Evolutionary conservation across 805 yeast species (phyloP), one percentile per base, ranked within the genome.

Genomic region (Grigorovia transvaalensis): DNA sequence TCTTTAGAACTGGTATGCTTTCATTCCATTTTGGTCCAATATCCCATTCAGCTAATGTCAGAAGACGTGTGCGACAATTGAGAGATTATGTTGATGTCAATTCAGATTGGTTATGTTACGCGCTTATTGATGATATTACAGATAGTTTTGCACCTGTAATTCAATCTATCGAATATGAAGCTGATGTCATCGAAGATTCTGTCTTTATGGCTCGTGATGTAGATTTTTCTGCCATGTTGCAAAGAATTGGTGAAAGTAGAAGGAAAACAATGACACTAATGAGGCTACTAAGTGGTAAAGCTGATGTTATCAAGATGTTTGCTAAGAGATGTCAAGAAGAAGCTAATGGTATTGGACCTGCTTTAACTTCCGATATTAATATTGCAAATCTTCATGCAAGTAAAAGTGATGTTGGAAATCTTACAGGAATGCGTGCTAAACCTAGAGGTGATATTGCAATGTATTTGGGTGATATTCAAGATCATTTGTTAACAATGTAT

Each of bases 271-370:
- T 91, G 97, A 84, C 95, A 0, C 70, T 91, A 62, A 82, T 90
- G 86, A 78, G 98, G 61, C 72, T 91, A 56, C 74, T 91, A 49
- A 82, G 91, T 44, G 96, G 96, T 56, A 91, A 91, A 66, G 97
- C 97, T 0, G 98, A 91, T 67, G 98, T 91, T 51, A 87, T 91
- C 62, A 85, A 86, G 60, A 90, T 89, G 95, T 88, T 91, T 73
- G 93, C 96, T 42, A 91, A 91, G 67, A 77, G 98, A 61, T 89
- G 96, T 68, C 90, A 85, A 61, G 97, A 89, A 69, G 76, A 72
- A 48, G 67, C 64, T 4, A 70, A 68, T 51, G 74, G 74, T 7
- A 68, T 71, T 51, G 73, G 74, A 2, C 73, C 73, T 7, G 72
- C 74, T 0, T 52, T 71, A 47, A 71, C 74, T 2, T 71, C 74